These are phyloP conservation scores for Rhodotorula babjevae DNA, from an alignment of 768 basidiomycete genomes.

Conservation along the genomic window DNA sequence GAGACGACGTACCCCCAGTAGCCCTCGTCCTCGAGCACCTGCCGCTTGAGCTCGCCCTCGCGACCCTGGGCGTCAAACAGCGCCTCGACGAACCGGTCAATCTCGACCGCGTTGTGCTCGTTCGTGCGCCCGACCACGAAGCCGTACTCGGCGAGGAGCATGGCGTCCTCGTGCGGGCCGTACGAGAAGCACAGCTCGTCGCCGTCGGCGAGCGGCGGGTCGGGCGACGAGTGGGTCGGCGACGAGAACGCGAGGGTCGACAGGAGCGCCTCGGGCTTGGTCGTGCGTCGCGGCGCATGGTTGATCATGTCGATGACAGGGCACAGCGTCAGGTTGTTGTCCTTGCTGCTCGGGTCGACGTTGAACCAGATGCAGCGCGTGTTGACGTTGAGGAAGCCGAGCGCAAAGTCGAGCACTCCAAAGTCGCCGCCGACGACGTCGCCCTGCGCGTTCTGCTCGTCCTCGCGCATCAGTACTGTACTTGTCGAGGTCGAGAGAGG, in stretches of 20 bases:
- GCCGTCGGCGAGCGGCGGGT: conserved; percentile 51
- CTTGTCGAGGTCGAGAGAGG: neutral
- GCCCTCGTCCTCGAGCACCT: conserved; percentile 57
- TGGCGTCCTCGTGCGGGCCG: conserved; percentile 70
- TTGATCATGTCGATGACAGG: conserved; percentile 74
- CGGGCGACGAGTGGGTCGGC: conserved; percentile 49
- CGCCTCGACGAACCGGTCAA: conserved; percentile 57
- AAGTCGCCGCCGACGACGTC: conserved; percentile 21
- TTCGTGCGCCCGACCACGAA: conserved; percentile 54
- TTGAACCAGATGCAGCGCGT: conserved; percentile 80
- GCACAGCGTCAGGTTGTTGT: conserved; percentile 77
- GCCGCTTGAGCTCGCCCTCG: conserved; percentile 54
- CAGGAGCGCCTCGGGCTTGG: conserved; percentile 26
- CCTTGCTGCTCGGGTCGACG: conserved; percentile 52
- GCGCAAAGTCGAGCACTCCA: conserved; percentile 58
- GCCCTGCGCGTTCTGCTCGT: conserved; percentile 22
- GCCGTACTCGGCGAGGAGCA: conserved; percentile 83
- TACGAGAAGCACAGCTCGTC: conserved; percentile 75
- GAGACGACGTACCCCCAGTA: conserved; percentile 71
- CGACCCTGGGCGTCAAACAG: conserved; percentile 53
- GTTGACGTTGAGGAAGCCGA: conserved; percentile 95
- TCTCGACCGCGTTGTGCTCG: conserved; percentile 53
- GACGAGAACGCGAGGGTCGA: conserved; percentile 41
- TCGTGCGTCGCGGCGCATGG: conserved; percentile 35
- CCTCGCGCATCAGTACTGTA: neutral